These are phyloP conservation scores for Globisporangium carolinianum DNA, from an alignment of 352 stramenopile genomes.

Conservation along the genomic window DNA sequence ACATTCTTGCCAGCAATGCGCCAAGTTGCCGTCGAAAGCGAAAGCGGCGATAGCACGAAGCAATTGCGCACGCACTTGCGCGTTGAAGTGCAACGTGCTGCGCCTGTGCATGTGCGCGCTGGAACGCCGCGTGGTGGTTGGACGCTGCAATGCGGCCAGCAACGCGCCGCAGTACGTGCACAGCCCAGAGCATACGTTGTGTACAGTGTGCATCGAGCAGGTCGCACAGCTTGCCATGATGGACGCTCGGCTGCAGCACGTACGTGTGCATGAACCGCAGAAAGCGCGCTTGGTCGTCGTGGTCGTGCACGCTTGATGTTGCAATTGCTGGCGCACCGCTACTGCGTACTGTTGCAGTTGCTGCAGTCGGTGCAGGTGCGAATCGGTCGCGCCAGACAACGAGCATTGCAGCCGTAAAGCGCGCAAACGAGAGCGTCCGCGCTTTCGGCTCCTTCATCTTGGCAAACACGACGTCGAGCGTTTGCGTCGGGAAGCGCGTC, in stretches of 20 bases:
- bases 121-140: slow-evolving; percentile 39
- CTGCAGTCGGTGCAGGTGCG: background rate
- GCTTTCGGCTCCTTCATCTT: slow-evolving; percentile 76
- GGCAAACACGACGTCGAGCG: slow-evolving; percentile 52
- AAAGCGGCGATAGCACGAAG: slow-evolving; percentile 40
- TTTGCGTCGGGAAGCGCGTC: slow-evolving; percentile 45
- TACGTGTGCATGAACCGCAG: slow-evolving; percentile 65
- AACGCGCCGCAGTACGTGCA: slow-evolving; percentile 36
- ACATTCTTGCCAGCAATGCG: slow-evolving; percentile 38
- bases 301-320: background rate
- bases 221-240: slow-evolving; percentile 51
- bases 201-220: slow-evolving; percentile 30
- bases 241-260: slow-evolving; percentile 46
- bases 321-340: background rate
- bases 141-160: slow-evolving; percentile 24
- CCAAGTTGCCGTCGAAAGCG: slow-evolving; percentile 41
- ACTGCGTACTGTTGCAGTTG: too few species aligned
- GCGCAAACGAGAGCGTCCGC: slow-evolving; percentile 43
- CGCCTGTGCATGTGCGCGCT: slow-evolving; percentile 25
- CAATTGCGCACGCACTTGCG: slow-evolving; percentile 24
- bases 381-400: slow-evolving; percentile 66
- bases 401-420: slow-evolving; percentile 57
- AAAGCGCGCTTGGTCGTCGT: slow-evolving; percentile 25
- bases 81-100: slow-evolving; percentile 22
- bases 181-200: slow-evolving; percentile 40